A percentile compares a stretch with the other conserved stretches of the same genome.
These are phyloP conservation scores for Urostyla sp. DNA, from an alignment of 73 alveolate species.

Conservation along the genomic window DNA sequence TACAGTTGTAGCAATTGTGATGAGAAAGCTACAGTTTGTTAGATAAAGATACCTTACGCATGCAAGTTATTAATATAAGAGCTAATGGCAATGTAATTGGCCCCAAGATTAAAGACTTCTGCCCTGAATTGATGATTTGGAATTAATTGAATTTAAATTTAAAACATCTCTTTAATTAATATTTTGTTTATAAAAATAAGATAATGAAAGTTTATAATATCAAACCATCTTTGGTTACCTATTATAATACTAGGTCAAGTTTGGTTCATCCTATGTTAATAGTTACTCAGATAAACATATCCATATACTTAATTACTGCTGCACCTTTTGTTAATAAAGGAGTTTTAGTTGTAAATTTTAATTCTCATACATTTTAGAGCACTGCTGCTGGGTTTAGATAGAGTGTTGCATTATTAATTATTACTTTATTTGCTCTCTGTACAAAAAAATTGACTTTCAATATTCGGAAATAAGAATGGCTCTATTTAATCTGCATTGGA, in stretches of 20 bases:
- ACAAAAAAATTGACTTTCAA: neutral
- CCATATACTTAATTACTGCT: slow-evolving; percentile 22
- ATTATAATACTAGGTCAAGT: slow-evolving; percentile 14
- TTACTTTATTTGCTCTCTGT: neutral
- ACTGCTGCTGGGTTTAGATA: neutral
- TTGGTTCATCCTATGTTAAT: slow-evolving; percentile 22
- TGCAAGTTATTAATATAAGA: slow-evolving; percentile 98
- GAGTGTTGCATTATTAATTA: neutral
- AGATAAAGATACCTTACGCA: slow-evolving; percentile 98
- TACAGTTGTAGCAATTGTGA: slow-evolving; percentile 94
- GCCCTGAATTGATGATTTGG: neutral
- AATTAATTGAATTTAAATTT: neutral
- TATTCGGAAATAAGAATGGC: neutral
- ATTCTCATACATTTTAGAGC: neutral
- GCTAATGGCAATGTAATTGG: slow-evolving; percentile 98
- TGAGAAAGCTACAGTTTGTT: slow-evolving; percentile 79
- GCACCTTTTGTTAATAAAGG: slow-evolving; percentile 29
- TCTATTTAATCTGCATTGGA: neutral
- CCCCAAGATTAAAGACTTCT: slow-evolving; percentile 90
- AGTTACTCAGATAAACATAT: slow-evolving; percentile 25
- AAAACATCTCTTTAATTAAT: neutral
- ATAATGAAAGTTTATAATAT: slow-evolving; percentile 29
- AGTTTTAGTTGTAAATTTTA: neutral
- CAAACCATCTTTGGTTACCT: slow-evolving; percentile 39
- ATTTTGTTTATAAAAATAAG: neutral